A percentile compares a stretch with the other conserved stretches of the same genome.
These are phyloP conservation scores for Pyrenula aspistea DNA, from an alignment of 495 filamentous ascomycete species.

Conservation along the genomic window DNA sequence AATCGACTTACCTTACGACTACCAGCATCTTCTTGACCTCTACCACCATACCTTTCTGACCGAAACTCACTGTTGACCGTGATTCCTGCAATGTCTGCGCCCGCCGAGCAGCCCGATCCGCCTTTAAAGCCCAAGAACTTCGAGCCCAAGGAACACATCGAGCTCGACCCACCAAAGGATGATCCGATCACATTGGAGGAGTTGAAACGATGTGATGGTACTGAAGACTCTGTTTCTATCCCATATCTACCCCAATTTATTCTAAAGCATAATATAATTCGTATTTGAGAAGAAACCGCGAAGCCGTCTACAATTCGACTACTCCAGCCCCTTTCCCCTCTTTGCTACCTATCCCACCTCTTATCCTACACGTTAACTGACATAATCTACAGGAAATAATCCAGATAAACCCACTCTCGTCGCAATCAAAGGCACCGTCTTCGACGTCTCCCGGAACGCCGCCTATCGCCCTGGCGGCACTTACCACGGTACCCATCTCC, in stretches of 20 bases:
- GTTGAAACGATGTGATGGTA: slow-evolving; percentile 74
- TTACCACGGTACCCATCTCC: slow-evolving; percentile 59
- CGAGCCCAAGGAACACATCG: slow-evolving; percentile 70
- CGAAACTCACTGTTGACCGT: no score
- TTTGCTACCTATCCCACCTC: background rate
- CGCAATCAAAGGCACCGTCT: slow-evolving; percentile 92
- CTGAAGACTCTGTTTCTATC: slow-evolving; percentile 9
- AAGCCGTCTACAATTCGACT: background rate
- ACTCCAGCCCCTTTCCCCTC: background rate
- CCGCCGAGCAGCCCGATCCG: slow-evolving; percentile 9
- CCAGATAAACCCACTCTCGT: slow-evolving; percentile 68
- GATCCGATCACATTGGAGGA: slow-evolving; percentile 68
- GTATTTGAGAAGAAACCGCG: slow-evolving; percentile 1
- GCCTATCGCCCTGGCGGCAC: slow-evolving; percentile 72
- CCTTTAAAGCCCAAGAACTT: slow-evolving; percentile 51
- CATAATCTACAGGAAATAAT: slow-evolving; percentile 35
- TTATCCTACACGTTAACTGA: slow-evolving; percentile 1
- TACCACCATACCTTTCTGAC: no score
- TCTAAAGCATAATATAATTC: no score
- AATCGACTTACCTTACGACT: no score
- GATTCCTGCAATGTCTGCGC: background rate
- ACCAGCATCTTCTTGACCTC: no score
- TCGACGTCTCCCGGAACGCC: slow-evolving; percentile 80
- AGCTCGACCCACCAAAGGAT: slow-evolving; percentile 76
- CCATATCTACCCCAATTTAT: no score